Evolutionary conservation across 495 filamentous ascomycete species (phyloP), one percentile per base, ranked within the genome.

Genomic region (Aspergillus biplanus): DNA sequence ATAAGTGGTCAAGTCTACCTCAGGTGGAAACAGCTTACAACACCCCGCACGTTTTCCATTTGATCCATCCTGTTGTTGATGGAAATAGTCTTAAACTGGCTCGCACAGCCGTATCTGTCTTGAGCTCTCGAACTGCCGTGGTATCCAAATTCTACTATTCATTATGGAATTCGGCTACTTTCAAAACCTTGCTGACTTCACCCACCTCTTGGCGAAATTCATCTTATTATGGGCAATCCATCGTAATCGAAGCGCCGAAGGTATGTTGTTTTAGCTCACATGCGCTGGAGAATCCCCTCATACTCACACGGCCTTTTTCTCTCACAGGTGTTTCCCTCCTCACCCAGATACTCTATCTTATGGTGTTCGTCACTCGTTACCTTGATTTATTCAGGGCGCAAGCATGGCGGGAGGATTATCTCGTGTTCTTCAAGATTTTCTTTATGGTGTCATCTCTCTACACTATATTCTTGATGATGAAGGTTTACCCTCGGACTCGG

Each of bases 181-280:
- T 75, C 92, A 92, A 56, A 80, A 93, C 65, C 69, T 92, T 48
- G 95, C 81, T 59, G 95, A 99, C 73, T 68, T 93, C 48, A 90
- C 89, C 47, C 95, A 99, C 71, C 85, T 91, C 32, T 80, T 83
- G 37, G 93, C 93, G 12, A 97, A 96, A 83, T 85, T 87, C 69
- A 92, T 98, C 69, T 81, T 98, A 62, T 91, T 97, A 75, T 92
- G 87, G 81, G 89, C 93, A 39, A 97, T 99, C 68, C 93, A 97
- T 76, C 82, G 82, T 55, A 96, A 97, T 69, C 82, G 82, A 67
- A 94, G 90, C 72, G 90, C 96, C 31, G 95, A 98, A 84, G 94
- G 92, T 89, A 79, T 11, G 75, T 69, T 69, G 44, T 49, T 6
- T 32, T 16, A 31, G 39, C 33, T 47, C 9, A 48, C 52, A 31